A percentile compares a stretch with the other conserved stretches of the same genome.
Conservation (phyloP, 2,329 filamentous ascomycete genomes). For the Fusarium annulatum region DNA sequence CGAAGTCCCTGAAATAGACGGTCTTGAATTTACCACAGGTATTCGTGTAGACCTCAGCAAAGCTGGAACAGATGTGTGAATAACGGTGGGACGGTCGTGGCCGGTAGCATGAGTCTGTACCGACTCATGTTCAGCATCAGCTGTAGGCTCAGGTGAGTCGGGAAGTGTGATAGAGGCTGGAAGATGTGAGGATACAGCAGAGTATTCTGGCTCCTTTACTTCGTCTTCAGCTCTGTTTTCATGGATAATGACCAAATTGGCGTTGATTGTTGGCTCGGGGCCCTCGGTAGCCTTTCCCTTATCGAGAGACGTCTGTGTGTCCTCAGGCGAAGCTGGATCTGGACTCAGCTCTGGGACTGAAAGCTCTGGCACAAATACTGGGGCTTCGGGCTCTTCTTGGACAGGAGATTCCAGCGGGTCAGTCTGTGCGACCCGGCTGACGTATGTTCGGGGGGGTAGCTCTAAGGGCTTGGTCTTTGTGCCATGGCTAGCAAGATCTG, state of each 20-base stretch:
- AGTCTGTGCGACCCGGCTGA: conserved; percentile 4
- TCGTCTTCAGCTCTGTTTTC: not conserved
- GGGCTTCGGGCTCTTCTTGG: not conserved
- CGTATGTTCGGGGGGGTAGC: not conserved
- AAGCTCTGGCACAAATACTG: not conserved
- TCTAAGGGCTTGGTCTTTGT: not conserved
- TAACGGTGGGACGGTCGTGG: too few species aligned
- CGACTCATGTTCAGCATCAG: not conserved
- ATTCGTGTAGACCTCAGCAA: not conserved
- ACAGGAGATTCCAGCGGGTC: not conserved
- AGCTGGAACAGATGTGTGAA: not conserved
- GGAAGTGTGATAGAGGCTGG: not conserved
- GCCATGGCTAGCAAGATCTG: not conserved
- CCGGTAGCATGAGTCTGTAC: not conserved
- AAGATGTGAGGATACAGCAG: not conserved
- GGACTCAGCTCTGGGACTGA: not conserved
- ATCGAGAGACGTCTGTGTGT: not conserved
- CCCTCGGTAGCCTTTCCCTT: not conserved
- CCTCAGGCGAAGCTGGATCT: not conserved
- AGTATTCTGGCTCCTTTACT: not conserved
- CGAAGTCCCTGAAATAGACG: not conserved
- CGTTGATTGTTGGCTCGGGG: not conserved
- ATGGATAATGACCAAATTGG: not conserved
- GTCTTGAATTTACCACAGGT: not conserved
- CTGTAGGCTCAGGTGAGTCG: not conserved